Evolutionary conservation across 495 filamentous ascomycete species (phyloP).

Genomic region (Cercophora sp.): DNA sequence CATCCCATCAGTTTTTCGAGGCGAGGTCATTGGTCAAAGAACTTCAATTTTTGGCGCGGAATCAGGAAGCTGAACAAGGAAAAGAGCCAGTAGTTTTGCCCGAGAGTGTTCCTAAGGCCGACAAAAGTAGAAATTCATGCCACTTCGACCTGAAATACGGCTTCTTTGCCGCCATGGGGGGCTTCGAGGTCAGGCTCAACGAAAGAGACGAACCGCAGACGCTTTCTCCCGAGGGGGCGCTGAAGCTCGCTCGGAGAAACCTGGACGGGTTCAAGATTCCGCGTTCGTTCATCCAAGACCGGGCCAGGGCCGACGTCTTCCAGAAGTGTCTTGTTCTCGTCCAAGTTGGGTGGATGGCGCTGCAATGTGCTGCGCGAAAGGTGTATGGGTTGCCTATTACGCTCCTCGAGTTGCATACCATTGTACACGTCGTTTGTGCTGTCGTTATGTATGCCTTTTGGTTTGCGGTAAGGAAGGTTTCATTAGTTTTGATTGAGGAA

Average conservation of each 20-base stretch:
- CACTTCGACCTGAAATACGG: slow-evolving; percentile 12
- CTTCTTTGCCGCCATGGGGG: slow-evolving; percentile 18
- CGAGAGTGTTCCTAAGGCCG: neutral
- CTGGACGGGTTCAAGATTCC: neutral
- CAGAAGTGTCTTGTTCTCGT: too few species aligned
- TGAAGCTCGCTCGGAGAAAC: neutral
- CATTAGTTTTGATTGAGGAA: too few species aligned
- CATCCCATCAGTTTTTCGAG: slow-evolving; percentile 4
- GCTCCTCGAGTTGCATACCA: too few species aligned
- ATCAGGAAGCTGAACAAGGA: neutral
- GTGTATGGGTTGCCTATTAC: too few species aligned
- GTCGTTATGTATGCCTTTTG: too few species aligned
- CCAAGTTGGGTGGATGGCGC: too few species aligned
- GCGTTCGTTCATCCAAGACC: neutral
- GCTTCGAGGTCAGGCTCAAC: too few species aligned
- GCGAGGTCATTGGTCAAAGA: neutral
- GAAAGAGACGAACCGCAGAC: neutral
- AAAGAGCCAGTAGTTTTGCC: neutral
- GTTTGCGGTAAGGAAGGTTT: too few species aligned
- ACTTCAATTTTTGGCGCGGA: too few species aligned
- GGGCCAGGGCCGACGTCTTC: too few species aligned
- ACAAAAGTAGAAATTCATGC: neutral
- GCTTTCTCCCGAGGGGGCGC: neutral
- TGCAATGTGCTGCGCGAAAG: too few species aligned
- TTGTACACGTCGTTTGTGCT: too few species aligned